These are phyloP conservation scores for Termitomyces sp. DNA, from an alignment of 768 basidiomycete genomes.

Conservation along the genomic window DNA sequence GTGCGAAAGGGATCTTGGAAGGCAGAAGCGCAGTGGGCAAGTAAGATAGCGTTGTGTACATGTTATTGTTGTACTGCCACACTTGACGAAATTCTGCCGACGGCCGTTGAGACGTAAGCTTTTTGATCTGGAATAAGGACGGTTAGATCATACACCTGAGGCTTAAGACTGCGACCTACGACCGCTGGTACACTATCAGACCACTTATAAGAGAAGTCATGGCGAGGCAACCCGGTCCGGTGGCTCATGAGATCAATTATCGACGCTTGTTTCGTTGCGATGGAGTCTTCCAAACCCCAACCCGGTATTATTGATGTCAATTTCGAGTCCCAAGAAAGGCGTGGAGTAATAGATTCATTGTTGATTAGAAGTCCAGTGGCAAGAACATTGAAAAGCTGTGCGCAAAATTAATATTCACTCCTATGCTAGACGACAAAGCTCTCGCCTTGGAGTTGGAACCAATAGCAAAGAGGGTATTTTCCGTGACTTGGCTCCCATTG, in stretches of 20 bases:
- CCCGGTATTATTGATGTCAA: constrained; percentile 24
- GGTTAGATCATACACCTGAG: neutral
- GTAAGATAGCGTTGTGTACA: constrained; percentile 29
- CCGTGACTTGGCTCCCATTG: constrained; percentile 23
- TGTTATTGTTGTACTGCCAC: constrained; percentile 30
- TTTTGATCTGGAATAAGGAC: constrained; percentile 14
- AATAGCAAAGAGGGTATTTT: constrained; percentile 27
- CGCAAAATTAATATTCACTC: neutral
- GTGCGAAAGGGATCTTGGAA: constrained; percentile 24
- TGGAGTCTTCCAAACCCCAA: constrained; percentile 24
- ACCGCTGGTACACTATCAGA: constrained; percentile 14
- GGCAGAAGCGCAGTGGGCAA: constrained; percentile 26
- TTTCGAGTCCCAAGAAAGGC: constrained; percentile 27
- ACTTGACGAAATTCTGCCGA: constrained; percentile 29
- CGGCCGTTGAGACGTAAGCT: constrained; percentile 26
- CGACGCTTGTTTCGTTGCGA: constrained; percentile 23
- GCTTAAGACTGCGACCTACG: constrained; percentile 8
- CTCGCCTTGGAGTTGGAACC: constrained; percentile 32
- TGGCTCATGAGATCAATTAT: constrained; percentile 25
- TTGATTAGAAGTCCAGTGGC: constrained; percentile 28
- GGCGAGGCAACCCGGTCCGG: constrained; percentile 20
- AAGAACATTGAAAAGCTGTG: constrained; percentile 25
- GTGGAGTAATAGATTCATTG: constrained; percentile 25
- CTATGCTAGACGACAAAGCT: neutral
- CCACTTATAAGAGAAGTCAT: constrained; percentile 16